Evolutionary conservation across 1,284 basidiomycete genomes (phyloP), one percentile per base, ranked within the genome.

Genomic region (Nidula niveotomentosa): DNA sequence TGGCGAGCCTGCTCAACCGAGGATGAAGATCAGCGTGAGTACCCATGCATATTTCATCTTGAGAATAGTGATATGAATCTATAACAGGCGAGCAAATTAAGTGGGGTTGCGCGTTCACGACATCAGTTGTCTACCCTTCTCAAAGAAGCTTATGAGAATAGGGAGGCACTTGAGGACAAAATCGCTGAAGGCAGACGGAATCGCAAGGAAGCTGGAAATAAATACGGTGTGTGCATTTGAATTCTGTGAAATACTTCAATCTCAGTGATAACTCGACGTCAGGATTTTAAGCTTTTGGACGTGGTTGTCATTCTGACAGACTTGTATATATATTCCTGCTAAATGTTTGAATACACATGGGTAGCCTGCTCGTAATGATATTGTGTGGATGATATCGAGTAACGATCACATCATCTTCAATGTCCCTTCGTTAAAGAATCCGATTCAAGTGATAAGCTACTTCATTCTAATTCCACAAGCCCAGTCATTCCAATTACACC

Each of bases 191-290:
- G 88, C 1, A 79, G 85, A 56, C 77, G 89, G 61, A 93, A 93
- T 64, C 79, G 90, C 58, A 93, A 92, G 65, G 91, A 93, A 65
- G 90, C 91, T 0, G 90, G 91, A 7, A 92, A 91, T 68, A 93
- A 92, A 76, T 93, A 93, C 60, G 91, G 90, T 87, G 58, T 57
- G 80, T 68, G 6, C 33, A 17, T 18, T 39, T 55, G 15, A 10
- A 30, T 30, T 30, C 2, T 30, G 4, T 47, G 23, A 36, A 37
- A 8, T 4, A n/a, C 36, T 39, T 23, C 18, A 23, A 6, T 54
- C 13, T 30, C 35, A 44, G 48, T 33, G 49, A 36, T 49, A 41
- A 41, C 8, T 41, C 39, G 12, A 13, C 39, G 12, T 15, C 15
- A 13, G 15, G 39, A 15, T 13, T 41, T 41, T 15, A 13, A 41